Evolutionary conservation across 768 basidiomycete genomes (phyloP).

Genomic region (Paxillus ammoniavirescens): DNA sequence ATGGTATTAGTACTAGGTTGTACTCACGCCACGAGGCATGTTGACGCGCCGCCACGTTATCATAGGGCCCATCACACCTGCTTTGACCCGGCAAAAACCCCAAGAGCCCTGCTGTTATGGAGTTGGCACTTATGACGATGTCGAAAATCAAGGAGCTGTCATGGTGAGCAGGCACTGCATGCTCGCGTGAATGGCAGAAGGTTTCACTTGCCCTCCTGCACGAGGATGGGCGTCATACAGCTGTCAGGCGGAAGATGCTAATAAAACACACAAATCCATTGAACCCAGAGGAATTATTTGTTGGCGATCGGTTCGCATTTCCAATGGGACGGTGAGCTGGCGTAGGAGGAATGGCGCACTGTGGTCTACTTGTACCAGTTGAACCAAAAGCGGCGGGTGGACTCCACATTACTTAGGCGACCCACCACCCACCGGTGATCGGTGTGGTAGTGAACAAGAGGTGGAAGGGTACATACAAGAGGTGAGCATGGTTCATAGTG

Average conservation of each 20-base stretch:
- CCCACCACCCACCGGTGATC: conserved; percentile 1
- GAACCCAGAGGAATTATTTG: neutral
- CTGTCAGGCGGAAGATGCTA: conserved; percentile 6
- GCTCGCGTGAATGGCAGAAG: neutral
- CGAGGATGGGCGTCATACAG: conserved; percentile 8
- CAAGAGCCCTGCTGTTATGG: neutral
- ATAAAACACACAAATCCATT: conserved; percentile 6
- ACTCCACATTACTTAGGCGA: neutral
- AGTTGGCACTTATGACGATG: neutral
- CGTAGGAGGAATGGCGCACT: conserved; percentile 1
- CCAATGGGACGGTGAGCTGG: conserved; percentile 14
- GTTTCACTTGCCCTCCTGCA: neutral
- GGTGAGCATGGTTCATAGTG: conserved; percentile 4
- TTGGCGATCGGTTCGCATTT: conserved; percentile 21
- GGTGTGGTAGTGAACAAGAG: neutral
- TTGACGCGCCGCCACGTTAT: no score
- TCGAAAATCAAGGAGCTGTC: neutral
- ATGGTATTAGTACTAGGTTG: no score
- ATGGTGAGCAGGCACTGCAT: neutral
- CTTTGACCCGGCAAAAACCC: neutral
- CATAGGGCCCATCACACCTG: no score
- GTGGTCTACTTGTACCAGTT: conserved; percentile 9
- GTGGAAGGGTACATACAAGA: neutral
- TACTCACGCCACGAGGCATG: no score
- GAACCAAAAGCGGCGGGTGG: neutral